phyloP scores from a whole-genome alignment of 2,329 filamentous ascomycete genomes.

The Fusarium sp. region DNA sequence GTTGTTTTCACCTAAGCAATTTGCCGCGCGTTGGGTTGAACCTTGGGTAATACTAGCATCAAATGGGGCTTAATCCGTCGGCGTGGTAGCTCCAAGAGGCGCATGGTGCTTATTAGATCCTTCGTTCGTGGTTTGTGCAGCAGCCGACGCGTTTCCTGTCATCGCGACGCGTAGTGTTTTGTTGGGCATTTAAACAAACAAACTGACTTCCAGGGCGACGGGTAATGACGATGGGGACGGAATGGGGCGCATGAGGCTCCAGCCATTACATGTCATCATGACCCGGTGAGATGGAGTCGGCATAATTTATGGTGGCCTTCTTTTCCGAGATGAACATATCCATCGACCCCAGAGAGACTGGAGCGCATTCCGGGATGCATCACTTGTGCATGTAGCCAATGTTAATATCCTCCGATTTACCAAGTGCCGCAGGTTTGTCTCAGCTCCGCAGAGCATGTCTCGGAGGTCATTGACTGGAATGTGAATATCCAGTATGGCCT shows the following conservation, averaged over 20 bases:
- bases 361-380: constrained; percentile 26
- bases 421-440: constrained; percentile 17
- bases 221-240: constrained; percentile 36
- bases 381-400: constrained; percentile 15
- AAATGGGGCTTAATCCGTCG: constrained; percentile 20
- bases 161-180: constrained; percentile 25
- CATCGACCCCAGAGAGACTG: constrained; percentile 15
- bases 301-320: constrained; percentile 27
- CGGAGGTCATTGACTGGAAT: constrained; percentile 23
- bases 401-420: background rate
- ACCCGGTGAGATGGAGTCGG: constrained; percentile 34
- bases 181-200: constrained; percentile 36
- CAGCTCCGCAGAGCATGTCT: constrained; percentile 25
- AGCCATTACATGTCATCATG: constrained; percentile 26
- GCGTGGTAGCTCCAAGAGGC: constrained; percentile 9
- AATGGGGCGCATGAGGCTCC: constrained; percentile 7
- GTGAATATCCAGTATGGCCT: constrained; percentile 1
- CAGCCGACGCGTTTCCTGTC: constrained; percentile 5
- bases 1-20: constrained; percentile 13
- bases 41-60: constrained; percentile 14
- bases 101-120: constrained; percentile 1
- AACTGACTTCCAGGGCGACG: constrained; percentile 27
- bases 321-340: constrained; percentile 43
- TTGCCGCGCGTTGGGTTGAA: constrained; percentile 13
- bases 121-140: constrained; percentile 6